These are phyloP conservation scores for Sporothrix dimorphospora DNA, from an alignment of 2,329 filamentous ascomycete genomes.

Conservation along the genomic window DNA sequence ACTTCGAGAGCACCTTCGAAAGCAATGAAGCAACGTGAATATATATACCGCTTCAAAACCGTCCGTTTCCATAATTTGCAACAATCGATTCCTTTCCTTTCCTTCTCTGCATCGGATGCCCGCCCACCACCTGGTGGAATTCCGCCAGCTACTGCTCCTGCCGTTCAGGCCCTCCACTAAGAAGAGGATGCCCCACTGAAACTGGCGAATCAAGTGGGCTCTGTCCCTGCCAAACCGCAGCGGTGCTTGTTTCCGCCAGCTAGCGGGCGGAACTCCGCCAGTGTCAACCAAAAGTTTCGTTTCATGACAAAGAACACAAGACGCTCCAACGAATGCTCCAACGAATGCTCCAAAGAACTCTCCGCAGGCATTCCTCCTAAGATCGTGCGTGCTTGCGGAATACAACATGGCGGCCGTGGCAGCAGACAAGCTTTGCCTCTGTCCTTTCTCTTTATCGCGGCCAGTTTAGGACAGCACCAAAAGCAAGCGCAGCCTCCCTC, in stretches of 20 bases:
- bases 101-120: neutral
- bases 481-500: too few species aligned
- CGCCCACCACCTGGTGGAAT: slow-evolving; percentile 10
- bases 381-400: neutral
- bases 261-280: slow-evolving; percentile 22
- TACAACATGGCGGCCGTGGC: neutral
- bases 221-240: neutral
- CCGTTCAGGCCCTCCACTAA: neutral
- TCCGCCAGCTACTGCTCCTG: slow-evolving; percentile 16
- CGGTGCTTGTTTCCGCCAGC: neutral
- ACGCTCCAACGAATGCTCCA: too few species aligned
- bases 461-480: too few species aligned
- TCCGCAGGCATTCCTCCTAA: neutral
- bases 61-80: neutral
- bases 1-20: neutral
- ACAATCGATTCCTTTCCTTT: neutral
- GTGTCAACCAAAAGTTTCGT: neutral
- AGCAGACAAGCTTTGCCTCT: neutral
- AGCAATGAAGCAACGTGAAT: neutral
- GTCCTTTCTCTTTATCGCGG: neutral
- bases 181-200: neutral
- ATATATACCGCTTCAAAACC: neutral
- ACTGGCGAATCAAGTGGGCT: neutral
- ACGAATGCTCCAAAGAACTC: neutral
- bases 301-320: neutral